Evolutionary conservation across 331 rosid species (phyloP), one percentile per base, ranked within the genome.

Genomic region (Cydonia oblonga): DNA sequence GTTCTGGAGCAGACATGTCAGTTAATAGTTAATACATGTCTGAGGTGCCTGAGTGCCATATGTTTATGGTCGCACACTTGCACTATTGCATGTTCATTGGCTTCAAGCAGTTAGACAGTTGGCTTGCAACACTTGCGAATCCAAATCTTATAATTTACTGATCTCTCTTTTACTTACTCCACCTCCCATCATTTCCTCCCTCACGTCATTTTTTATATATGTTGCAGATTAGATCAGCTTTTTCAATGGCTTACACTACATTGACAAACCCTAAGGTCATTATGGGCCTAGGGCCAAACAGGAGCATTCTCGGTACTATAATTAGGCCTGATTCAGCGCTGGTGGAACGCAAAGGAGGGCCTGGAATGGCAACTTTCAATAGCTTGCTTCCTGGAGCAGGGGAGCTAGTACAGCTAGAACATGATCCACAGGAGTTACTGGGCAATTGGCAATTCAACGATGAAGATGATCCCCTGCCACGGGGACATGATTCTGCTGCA

Each of bases 311-410:
- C 2, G 98, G 98, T 54, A 89, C 96, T 20, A 89, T 93, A 85
- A 93, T 93, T 66, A 81, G 97, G 78, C 96, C 98, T 2, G 97
- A 93, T 73, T 78, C 87, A 8, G 73, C 80, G 20, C 81, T 93
- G 84, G 68, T 81, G 59, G 88, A 86, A 78, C 96, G 98, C 49
- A 93, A 88, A 76, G 97, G 97, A 16, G 96, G 96, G 19, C 83
- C 67, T 4, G 96, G 98, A 23, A 87, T 84, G 42, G 86, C 87
- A 64, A 87, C 91, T 64, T 88, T 89, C 65, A 62, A 77, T 75
- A 89, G 84, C 80, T 77, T 93, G 88, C 98, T 93, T 79, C 98
- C 97, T 5, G 97, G 98, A 72, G 98, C 96, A 20, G 93, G 97
- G 14, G 87, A 91, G 78, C 91, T 89, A 74, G 54, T 91, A 68